Percentiles rank a stretch among this genome's conserved stretches.
Evolutionary conservation across 768 basidiomycete species (phyloP).

Genomic region (Mycena floridula): DNA sequence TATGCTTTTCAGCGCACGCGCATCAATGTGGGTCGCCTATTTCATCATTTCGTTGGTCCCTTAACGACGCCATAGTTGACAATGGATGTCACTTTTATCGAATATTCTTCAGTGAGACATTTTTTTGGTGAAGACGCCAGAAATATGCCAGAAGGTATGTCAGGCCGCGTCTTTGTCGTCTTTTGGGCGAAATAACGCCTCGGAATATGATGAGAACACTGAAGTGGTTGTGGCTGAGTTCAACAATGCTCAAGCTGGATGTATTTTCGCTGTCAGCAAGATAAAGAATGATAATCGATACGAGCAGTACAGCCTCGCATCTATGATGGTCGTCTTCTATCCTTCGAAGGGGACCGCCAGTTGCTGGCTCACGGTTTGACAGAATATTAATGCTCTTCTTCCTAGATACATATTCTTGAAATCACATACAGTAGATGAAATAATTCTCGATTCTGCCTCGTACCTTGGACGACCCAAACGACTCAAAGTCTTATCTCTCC

Average conservation of each 20-base stretch:
- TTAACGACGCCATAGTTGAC: background rate
- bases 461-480: too few species aligned
- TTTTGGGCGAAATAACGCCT: background rate
- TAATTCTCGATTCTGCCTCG: too few species aligned
- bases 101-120: too few species aligned
- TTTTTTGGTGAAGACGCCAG: background rate
- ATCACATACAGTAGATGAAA: too few species aligned
- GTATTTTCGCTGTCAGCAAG: slow-evolving; percentile 6
- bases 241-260: slow-evolving; percentile 1
- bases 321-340: slow-evolving; percentile 2
- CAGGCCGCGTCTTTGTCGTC: background rate
- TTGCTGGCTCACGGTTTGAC: background rate
- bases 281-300: slow-evolving; percentile 5
- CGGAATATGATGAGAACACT: slow-evolving; percentile 2
- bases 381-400: too few species aligned
- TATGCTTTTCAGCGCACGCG: background rate
- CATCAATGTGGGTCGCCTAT: background rate
- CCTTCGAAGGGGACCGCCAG: background rate
- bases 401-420: too few species aligned
- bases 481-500: too few species aligned
- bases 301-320: background rate
- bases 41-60: background rate
- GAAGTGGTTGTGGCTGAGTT: slow-evolving; percentile 3
- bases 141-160: background rate
- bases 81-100: background rate